These are phyloP conservation scores for Euphorbia pulcherrima DNA, from an alignment of 345 rosid genomes.

Conservation along the genomic window DNA sequence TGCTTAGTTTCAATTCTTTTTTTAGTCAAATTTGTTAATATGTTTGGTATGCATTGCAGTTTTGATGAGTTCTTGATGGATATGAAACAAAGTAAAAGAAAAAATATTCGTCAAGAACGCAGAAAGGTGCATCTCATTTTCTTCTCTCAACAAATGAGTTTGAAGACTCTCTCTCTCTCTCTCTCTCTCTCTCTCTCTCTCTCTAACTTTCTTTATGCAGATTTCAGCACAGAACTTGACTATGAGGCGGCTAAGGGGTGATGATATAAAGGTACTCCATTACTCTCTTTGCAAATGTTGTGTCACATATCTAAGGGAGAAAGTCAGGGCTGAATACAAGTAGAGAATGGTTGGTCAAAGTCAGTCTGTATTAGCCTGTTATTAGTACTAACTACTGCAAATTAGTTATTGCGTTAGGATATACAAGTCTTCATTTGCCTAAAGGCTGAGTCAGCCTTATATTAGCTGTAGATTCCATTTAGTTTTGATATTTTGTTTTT, in stretches of 20 bases:
- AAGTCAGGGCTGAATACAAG: too few species aligned
- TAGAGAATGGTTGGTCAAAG: too few species aligned
- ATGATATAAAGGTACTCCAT: constrained; percentile 74
- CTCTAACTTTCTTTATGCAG: constrained; percentile 47
- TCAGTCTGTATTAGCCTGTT: too few species aligned
- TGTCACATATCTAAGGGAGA: too few species aligned
- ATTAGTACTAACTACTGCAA: too few species aligned
- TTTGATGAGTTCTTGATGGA: constrained; percentile 97
- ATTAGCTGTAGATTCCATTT: too few species aligned
- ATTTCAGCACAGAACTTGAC: constrained; percentile 72
- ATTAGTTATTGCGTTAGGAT: too few species aligned
- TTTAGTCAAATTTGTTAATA: constrained; percentile 4
- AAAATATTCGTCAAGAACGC: constrained; percentile 88
- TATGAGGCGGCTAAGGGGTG: constrained; percentile 78
- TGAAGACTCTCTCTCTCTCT: background rate
- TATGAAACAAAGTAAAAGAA: constrained; percentile 87
- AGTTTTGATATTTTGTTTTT: too few species aligned
- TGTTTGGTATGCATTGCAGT: constrained; percentile 36
- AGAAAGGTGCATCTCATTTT: constrained; percentile 55
- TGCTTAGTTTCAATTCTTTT: constrained; percentile 4
- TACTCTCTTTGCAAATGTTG: background rate
- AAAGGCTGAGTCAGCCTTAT: too few species aligned
- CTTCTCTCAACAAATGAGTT: background rate
- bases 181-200: constrained; percentile 10
- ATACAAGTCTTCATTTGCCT: too few species aligned